These are phyloP conservation scores for Metschnikowia cerradonensis DNA, from an alignment of 805 yeast species.

Conservation along the genomic window DNA sequence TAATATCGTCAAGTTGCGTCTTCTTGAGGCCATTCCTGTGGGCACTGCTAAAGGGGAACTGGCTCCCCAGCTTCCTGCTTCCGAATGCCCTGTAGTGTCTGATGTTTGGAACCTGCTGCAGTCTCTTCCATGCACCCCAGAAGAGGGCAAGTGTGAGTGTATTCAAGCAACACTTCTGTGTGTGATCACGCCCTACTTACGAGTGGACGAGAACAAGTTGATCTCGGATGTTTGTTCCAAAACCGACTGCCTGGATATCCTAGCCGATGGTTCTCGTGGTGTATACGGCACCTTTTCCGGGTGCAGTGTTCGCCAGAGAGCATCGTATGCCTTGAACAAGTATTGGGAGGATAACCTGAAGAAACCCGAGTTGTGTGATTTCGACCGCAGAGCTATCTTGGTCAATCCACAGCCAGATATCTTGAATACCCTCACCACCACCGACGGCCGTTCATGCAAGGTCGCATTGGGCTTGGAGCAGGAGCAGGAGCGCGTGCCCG, in stretches of 20 bases:
- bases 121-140: constrained; percentile 39
- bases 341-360: constrained; percentile 24
- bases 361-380: constrained; percentile 22
- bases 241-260: constrained; percentile 38
- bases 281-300: constrained; percentile 41
- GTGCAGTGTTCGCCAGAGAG: constrained; percentile 35
- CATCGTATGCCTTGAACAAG: constrained; percentile 40
- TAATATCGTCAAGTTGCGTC: constrained; percentile 24
- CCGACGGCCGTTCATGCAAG: constrained; percentile 26
- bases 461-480: constrained; percentile 3
- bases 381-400: constrained; percentile 21
- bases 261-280: constrained; percentile 33
- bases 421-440: constrained; percentile 17
- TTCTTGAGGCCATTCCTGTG: constrained; percentile 20
- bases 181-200: constrained; percentile 25
- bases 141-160: constrained; percentile 42
- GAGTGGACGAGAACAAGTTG: constrained; percentile 19
- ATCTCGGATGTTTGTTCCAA: constrained; percentile 32
- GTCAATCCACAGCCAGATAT: constrained; percentile 19
- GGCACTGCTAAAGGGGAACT: constrained; percentile 8
- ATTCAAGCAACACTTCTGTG: constrained; percentile 39
- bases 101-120: constrained; percentile 12
- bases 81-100: constrained; percentile 9
- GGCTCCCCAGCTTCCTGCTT: background rate
- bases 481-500: background rate